Evolutionary conservation across 202 grass and related monocot species (phyloP).

Genomic region (Panicum hallii): DNA sequence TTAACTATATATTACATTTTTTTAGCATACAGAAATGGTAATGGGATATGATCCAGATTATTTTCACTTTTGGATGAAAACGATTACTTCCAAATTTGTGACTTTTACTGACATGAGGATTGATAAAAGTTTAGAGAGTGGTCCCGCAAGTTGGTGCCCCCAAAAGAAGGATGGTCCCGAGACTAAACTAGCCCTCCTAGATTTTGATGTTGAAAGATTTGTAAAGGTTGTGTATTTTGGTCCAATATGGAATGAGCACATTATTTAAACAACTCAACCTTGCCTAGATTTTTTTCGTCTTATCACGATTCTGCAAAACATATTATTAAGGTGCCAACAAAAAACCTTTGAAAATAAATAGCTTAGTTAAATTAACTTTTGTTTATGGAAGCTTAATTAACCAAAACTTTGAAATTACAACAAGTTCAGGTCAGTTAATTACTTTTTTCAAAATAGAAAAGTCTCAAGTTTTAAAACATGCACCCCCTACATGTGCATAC

Average conservation of each 20-base stretch:
- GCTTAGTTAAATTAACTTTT: not conserved
- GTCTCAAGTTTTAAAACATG: not conserved
- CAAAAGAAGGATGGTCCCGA: conserved; percentile 60
- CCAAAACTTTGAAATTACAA: not conserved
- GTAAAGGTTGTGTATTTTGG: conserved; percentile 50
- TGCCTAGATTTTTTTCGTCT: conserved; percentile 15
- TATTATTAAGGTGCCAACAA: not conserved
- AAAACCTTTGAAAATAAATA: not conserved
- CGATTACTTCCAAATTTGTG: conserved; percentile 27
- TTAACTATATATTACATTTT: not conserved
- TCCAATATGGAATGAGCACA: conserved; percentile 22
- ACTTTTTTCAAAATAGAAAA: not conserved
- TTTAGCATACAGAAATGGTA: not conserved
- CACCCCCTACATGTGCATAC: not conserved
- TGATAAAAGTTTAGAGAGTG: conserved; percentile 53
- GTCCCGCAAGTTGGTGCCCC: conserved; percentile 63
- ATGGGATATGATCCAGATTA: not conserved
- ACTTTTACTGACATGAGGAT: conserved; percentile 35
- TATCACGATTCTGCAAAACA: not conserved
- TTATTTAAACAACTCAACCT: conserved; percentile 29
- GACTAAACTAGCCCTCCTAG: conserved; percentile 61
- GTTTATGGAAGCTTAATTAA: not conserved
- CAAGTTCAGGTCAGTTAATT: not conserved
- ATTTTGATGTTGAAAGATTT: conserved; percentile 55
- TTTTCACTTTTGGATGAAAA: conserved; percentile 25